These are phyloP conservation scores for Pseudogymnoascus verrucosus DNA, from an alignment of 2,329 filamentous ascomycete genomes.

Conservation along the genomic window DNA sequence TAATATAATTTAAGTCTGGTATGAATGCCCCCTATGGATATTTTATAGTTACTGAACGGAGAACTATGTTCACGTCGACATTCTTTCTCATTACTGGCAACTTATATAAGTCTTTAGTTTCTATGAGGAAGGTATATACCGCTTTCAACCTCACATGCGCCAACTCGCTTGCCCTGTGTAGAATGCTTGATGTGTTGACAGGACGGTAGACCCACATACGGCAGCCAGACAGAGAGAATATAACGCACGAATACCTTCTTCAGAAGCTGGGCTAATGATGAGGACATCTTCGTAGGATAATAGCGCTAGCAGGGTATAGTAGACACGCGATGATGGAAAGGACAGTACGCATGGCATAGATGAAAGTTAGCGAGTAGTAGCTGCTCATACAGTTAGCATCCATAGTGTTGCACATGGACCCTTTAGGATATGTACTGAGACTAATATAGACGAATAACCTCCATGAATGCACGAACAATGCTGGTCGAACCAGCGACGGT, in stretches of 20 bases:
- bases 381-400: background rate
- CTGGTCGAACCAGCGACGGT: background rate
- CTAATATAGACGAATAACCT: background rate
- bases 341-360: background rate
- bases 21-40: background rate
- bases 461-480: background rate
- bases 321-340: background rate
- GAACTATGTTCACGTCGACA: background rate
- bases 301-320: background rate
- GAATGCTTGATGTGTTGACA: background rate
- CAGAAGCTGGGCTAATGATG: background rate
- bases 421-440: background rate
- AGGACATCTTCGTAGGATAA: background rate
- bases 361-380: background rate
- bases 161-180: background rate
- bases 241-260: background rate
- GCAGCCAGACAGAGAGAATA: background rate
- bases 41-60: background rate
- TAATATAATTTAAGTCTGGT: background rate
- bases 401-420: background rate
- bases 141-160: background rate
- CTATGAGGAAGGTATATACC: background rate
- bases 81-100: background rate
- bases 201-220: background rate
- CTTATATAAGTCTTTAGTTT: background rate